Percentiles rank a stretch among this genome's conserved stretches.
These are phyloP conservation scores for Moesziomyces antarcticus DNA, from an alignment of 1,284 basidiomycete species.

Conservation along the genomic window DNA sequence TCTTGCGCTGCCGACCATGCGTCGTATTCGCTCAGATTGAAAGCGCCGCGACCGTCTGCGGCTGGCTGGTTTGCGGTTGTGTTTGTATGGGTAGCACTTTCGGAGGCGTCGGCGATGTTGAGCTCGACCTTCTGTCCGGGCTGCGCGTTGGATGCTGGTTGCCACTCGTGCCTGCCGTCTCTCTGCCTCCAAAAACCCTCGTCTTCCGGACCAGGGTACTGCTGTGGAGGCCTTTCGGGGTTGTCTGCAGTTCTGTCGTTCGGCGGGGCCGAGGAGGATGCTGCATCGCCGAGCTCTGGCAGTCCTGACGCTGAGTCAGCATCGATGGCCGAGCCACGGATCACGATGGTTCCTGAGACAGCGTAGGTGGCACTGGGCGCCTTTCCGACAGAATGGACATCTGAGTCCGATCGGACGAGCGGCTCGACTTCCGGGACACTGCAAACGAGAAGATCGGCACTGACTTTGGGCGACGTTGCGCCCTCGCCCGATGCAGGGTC, in stretches of 20 bases:
- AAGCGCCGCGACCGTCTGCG: background rate
- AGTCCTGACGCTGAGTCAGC: background rate
- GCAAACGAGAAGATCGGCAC: constrained; percentile 43
- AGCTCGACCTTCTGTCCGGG: background rate
- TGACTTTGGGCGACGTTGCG: background rate
- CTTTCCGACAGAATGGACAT: background rate
- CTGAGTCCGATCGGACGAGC: constrained; percentile 13
- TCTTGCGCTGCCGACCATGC: constrained; percentile 49
- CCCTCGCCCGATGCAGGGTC: background rate
- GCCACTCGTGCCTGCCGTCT: constrained; percentile 42
- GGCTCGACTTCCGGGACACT: constrained; percentile 39
- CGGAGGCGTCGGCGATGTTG: background rate
- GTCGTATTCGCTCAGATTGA: constrained; percentile 31
- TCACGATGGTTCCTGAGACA: constrained; percentile 37
- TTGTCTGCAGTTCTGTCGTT: background rate
- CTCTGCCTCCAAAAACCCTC: constrained; percentile 50
- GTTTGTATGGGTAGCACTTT: background rate
- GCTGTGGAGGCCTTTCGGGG: background rate
- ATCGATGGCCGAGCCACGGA: constrained; percentile 2
- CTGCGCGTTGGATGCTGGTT: constrained; percentile 11
- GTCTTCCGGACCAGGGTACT: constrained; percentile 36
- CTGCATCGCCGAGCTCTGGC: constrained; percentile 11
- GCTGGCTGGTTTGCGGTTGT: background rate
- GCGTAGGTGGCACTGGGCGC: constrained; percentile 23
- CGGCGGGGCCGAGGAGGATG: background rate